Conservation (phyloP, 1,284 basidiomycete species). For the Takashimella tepidaria region DNA sequence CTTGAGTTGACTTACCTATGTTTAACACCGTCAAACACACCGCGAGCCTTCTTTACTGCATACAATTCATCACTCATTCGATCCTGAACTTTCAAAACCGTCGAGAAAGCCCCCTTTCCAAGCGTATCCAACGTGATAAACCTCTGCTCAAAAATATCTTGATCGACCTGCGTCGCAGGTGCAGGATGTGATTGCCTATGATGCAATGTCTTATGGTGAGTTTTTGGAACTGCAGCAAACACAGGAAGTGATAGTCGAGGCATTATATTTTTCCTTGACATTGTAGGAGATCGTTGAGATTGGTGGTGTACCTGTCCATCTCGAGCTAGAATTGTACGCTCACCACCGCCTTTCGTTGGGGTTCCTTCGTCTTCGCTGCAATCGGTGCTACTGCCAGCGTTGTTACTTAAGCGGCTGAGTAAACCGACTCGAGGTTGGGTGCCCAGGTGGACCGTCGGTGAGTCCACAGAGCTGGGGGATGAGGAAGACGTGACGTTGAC, state of each 20-base stretch:
- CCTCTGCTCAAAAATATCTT: conserved; percentile 45
- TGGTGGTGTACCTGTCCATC: conserved; percentile 20
- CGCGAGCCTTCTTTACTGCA: conserved; percentile 91
- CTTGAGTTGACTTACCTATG: conserved; percentile 66
- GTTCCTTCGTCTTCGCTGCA: conserved; percentile 46
- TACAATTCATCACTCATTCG: conserved; percentile 60
- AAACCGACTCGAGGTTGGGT: conserved; percentile 23
- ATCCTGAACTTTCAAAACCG: conserved; percentile 82
- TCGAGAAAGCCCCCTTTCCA: conserved; percentile 91
- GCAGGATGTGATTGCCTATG: conserved; percentile 46
- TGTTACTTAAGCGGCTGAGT: conserved; percentile 33
- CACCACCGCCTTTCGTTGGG: conserved; percentile 40
- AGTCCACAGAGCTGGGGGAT: conserved; percentile 43
- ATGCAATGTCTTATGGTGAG: conserved; percentile 32
- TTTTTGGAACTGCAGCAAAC: conserved; percentile 33
- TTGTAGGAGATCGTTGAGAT: background rate
- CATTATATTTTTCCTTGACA: conserved; percentile 16
- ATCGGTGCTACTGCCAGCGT: conserved; percentile 22
- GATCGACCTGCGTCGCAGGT: conserved; percentile 23
- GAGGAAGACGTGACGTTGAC: conserved; percentile 30
- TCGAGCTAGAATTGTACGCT: conserved; percentile 8
- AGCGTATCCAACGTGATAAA: conserved; percentile 78
- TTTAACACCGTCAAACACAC: conserved; percentile 77
- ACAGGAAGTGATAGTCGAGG: conserved; percentile 46
- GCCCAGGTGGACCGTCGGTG: conserved; percentile 33